Evolutionary conservation across 2,329 filamentous ascomycete species (phyloP).

Genomic region (Trichoderma koningiopsis): DNA sequence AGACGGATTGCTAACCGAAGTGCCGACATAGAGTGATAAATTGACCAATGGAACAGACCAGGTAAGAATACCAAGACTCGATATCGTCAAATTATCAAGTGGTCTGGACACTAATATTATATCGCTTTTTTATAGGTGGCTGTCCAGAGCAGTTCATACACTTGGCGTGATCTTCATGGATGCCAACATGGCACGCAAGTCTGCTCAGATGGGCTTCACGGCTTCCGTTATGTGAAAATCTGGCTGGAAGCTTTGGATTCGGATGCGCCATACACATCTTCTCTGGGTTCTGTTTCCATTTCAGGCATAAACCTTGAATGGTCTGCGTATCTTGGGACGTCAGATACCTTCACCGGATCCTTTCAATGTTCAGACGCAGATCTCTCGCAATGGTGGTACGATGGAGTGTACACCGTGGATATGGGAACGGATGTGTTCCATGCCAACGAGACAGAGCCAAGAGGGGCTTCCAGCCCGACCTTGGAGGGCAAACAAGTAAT

Average conservation of each 20-base stretch:
- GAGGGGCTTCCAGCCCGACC: slow-evolving; percentile 46
- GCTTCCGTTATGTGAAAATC: slow-evolving; percentile 55
- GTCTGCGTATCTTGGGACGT: slow-evolving; percentile 50
- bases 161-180: slow-evolving; percentile 49
- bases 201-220: slow-evolving; percentile 55
- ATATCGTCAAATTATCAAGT: background rate
- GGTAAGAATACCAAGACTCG: background rate
- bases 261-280: slow-evolving; percentile 49
- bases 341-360: slow-evolving; percentile 52
- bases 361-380: slow-evolving; percentile 55
- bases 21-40: background rate
- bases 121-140: slow-evolving; percentile 32
- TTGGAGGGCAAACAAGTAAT: slow-evolving; percentile 51
- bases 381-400: slow-evolving; percentile 56
- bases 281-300: slow-evolving; percentile 48
- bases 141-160: slow-evolving; percentile 45
- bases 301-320: slow-evolving; percentile 46
- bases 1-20: background rate
- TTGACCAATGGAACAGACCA: slow-evolving; percentile 16
- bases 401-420: slow-evolving; percentile 56
- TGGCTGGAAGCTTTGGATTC: slow-evolving; percentile 46
- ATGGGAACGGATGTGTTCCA: slow-evolving; percentile 50
- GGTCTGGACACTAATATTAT: background rate
- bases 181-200: slow-evolving; percentile 48
- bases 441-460: slow-evolving; percentile 52